Percentiles rank a stretch among this genome's conserved stretches.
phyloP scores from a whole-genome alignment of 768 basidiomycete genomes.

The Daedaleopsis sinensis region DNA sequence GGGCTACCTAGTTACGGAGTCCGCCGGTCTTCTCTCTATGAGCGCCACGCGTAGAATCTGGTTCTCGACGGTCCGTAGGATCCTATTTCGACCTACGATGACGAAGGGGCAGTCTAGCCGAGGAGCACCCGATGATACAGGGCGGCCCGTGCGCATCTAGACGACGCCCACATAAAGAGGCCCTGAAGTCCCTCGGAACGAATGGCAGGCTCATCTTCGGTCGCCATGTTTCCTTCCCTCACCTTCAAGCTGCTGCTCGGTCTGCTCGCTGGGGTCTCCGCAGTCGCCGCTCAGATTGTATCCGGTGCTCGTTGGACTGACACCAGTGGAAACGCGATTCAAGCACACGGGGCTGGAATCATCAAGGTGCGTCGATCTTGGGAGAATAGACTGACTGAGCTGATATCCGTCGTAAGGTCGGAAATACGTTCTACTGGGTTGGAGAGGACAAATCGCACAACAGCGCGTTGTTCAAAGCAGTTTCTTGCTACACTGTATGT shows the following conservation, averaged over 20 bases:
- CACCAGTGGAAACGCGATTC: conserved; percentile 61
- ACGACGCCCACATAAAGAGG: conserved; percentile 2
- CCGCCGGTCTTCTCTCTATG: not conserved
- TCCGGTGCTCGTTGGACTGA: conserved; percentile 66
- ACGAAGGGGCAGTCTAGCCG: conserved; percentile 3
- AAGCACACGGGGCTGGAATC: conserved; percentile 65
- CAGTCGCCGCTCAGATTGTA: conserved; percentile 42
- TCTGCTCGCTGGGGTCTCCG: conserved; percentile 10
- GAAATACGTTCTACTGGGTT: conserved; percentile 60
- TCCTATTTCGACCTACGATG: not conserved
- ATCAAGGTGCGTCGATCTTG: conserved; percentile 43
- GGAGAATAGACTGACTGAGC: not conserved
- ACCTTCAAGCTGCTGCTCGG: conserved; percentile 6
- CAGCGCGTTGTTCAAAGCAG: conserved; percentile 56
- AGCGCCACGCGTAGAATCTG: not conserved
- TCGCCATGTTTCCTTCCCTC: conserved; percentile 15
- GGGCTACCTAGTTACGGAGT: not conserved
- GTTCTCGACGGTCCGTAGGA: conserved; percentile 1
- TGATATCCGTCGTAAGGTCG: conserved; percentile 40
- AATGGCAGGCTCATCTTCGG: conserved; percentile 1
- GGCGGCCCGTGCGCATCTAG: conserved; percentile 1
- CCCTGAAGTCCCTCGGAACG: not conserved
- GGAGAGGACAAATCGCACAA: conserved; percentile 66
- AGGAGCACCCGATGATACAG: conserved; percentile 15
- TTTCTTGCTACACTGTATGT: conserved; percentile 58